Evolutionary conservation across 1,284 basidiomycete genomes (phyloP), one percentile per base, ranked within the genome.

Genomic region (Rhodotorula mucilaginosa): DNA sequence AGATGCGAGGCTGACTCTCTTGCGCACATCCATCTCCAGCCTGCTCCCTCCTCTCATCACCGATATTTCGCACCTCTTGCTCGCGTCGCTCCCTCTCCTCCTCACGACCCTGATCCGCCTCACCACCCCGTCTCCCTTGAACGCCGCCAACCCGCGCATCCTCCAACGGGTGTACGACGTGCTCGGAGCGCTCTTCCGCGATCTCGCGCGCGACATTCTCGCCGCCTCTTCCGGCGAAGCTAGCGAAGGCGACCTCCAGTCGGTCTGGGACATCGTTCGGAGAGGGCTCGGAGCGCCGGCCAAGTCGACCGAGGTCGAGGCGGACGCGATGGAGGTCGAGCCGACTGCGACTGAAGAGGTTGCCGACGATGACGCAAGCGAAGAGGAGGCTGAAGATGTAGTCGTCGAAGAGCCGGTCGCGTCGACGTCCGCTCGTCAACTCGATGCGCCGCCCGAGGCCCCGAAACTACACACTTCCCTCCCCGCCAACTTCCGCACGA

Each of bases 1-100:
- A 13, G 7, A 10, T 44, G 23, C 5, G 19, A 12, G 2, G 16
- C 44, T 64, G 23, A 49, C 56, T n/a, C 47, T 29, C 62, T 44
- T 2, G 7, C 39, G 34, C 23, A 51, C 21, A 5, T 8, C 5
- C 31, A 6, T 51, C 31, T 48, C 18, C 68, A 78, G 77, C 49
- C 72, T 79, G 19, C 67, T 79, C 15, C 78, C 78, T 13, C 73
- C 76, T 4, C 74, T 78, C 61, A 65, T 79, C n/a, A 75, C 77
- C 64, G 75, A 78, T 47, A 58, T 78, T 31, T 66, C 74, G 5
- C 74, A 70, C 15, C 72, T 78, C 19, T 61, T 78, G 49, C 64
- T 71, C 21, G 72, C 62, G 4, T 70, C 52, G 46, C 72, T 70
- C 15, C 60, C 65, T 6, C 72, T 60, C 52, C 72, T 67, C 57